A percentile compares a stretch with the other conserved stretches of the same genome.
phyloP scores from a whole-genome alignment of 805 yeast genomes.

The Wickerhamomyces strasburgensis region DNA sequence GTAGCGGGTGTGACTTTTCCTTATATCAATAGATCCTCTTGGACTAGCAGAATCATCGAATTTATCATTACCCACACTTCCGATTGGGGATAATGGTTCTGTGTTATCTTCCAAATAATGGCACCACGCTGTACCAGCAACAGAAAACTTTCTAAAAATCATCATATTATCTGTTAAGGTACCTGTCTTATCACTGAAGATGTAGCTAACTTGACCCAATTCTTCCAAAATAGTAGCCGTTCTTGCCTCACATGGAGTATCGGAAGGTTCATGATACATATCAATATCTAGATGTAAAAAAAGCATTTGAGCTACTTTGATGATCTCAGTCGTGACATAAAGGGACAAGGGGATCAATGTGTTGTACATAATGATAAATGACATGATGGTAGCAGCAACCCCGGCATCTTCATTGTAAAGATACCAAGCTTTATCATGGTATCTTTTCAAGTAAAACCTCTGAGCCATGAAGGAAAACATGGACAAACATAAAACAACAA shows the following conservation, averaged over 20 bases:
- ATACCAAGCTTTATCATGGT: conserved; percentile 62
- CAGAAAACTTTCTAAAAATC: conserved; percentile 85
- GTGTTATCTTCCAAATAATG: conserved; percentile 49
- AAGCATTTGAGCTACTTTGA: conserved; percentile 80
- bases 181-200: conserved; percentile 96
- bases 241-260: conserved; percentile 92
- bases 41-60: conserved; percentile 2
- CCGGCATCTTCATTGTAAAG: conserved; percentile 70
- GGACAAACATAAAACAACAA: conserved; percentile 68
- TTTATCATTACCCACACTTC: too few species aligned
- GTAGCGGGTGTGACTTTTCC: conserved; percentile 35
- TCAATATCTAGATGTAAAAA: conserved; percentile 87
- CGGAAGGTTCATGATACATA: conserved; percentile 79
- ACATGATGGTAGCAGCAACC: conserved; percentile 85
- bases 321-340: conserved; percentile 94
- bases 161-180: conserved; percentile 92
- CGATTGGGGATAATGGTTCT: neutral
- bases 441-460: conserved; percentile 41
- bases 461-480: conserved; percentile 82
- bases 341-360: conserved; percentile 92
- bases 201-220: conserved; percentile 91
- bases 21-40: conserved; percentile 35
- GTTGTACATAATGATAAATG: conserved; percentile 95
- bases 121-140: conserved; percentile 85
- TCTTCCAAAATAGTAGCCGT: conserved; percentile 96